phyloP scores from a whole-genome alignment of 331 rosid species.

The Acacia concinna region DNA sequence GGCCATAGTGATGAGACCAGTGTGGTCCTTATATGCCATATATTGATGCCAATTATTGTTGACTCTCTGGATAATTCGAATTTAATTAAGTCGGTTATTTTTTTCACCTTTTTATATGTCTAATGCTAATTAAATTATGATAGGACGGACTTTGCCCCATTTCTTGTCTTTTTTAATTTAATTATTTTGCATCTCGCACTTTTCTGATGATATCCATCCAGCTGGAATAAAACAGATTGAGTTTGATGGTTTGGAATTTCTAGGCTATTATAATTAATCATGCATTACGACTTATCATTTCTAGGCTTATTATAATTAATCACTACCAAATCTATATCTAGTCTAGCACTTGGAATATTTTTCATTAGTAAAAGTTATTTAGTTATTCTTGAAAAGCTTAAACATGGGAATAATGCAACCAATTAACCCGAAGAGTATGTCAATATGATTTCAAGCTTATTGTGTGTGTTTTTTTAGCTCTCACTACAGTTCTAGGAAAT shows the following conservation, averaged over 20 bases:
- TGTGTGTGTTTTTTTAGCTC: not conserved
- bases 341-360: not conserved
- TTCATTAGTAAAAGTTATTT: not conserved
- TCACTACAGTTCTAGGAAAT: not conserved
- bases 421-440: not conserved
- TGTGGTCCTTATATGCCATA: conserved; percentile 29
- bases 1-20: conserved; percentile 17
- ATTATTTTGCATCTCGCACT: not conserved
- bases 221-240: not conserved
- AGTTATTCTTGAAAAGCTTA: not conserved
- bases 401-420: not conserved
- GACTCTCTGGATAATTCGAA: conserved; percentile 19
- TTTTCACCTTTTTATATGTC: conserved; percentile 12
- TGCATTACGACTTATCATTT: too few species aligned
- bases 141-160: not conserved
- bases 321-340: not conserved
- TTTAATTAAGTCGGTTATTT: conserved; percentile 9
- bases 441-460: not conserved
- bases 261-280: not conserved
- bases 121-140: not conserved
- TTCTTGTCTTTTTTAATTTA: not conserved
- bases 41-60: conserved; percentile 30
- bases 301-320: too few species aligned
- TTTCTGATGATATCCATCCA: not conserved
- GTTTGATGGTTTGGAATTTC: not conserved